phyloP scores from a whole-genome alignment of 495 filamentous ascomycete genomes.

The Aspergillus avenaceus region DNA sequence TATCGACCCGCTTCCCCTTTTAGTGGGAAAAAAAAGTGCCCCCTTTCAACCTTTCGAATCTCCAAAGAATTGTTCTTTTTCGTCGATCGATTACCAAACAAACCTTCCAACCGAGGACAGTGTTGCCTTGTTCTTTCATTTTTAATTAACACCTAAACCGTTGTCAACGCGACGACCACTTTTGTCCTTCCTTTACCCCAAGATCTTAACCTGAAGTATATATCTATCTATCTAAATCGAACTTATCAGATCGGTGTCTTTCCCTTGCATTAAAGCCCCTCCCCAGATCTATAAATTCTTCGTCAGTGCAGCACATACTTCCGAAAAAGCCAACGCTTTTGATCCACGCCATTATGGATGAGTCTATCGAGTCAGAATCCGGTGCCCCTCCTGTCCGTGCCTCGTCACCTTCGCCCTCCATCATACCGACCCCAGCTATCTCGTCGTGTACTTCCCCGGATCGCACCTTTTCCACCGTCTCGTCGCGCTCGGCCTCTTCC shows the following conservation, averaged over 20 bases:
- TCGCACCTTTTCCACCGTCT: conserved; percentile 73
- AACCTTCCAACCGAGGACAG: conserved; percentile 12
- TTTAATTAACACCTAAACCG: conserved; percentile 7
- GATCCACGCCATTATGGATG: conserved; percentile 28
- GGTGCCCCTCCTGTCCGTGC: conserved; percentile 25
- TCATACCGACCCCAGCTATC: conserved; percentile 60
- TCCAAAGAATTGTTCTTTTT: conserved; percentile 11
- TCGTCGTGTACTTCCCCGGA: conserved; percentile 60
- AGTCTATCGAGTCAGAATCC: conserved; percentile 25
- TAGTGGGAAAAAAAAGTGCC: conserved; percentile 19
- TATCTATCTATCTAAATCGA: background rate
- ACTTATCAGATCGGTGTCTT: background rate
- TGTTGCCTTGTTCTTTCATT: conserved; percentile 17
- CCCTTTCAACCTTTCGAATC: conserved; percentile 20
- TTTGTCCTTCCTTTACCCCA: conserved; percentile 14
- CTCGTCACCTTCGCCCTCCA: conserved; percentile 58
- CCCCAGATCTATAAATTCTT: conserved; percentile 1
- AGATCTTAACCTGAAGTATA: background rate
- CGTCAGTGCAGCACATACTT: background rate
- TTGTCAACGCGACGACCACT: conserved; percentile 15
- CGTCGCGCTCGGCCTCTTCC: conserved; percentile 65
- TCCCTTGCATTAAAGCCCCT: background rate
- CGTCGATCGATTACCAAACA: conserved; percentile 17
- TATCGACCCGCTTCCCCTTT: conserved; percentile 28
- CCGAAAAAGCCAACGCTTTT: conserved; percentile 6